Percentiles rank a stretch among this genome's conserved stretches.
Evolutionary conservation across 192 early-diverging fungal species (phyloP).

Genomic region (Backusella parvicylindrica): DNA sequence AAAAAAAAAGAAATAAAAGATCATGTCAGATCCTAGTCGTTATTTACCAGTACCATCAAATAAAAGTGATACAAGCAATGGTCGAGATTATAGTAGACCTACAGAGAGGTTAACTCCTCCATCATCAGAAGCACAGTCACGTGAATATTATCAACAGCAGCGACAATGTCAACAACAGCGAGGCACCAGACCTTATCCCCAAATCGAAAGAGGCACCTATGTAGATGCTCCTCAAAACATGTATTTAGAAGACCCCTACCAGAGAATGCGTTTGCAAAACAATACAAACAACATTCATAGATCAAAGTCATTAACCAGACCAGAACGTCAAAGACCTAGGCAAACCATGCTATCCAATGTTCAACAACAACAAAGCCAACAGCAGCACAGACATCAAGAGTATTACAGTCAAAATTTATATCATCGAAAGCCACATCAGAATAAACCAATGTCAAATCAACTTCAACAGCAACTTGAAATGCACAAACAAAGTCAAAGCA

Average conservation of each 20-base stretch:
- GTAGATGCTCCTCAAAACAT: background rate
- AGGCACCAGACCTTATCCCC: background rate
- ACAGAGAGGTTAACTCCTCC: background rate
- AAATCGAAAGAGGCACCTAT: background rate
- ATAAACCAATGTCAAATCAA: conserved; percentile 9
- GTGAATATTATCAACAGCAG: background rate
- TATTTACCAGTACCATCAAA: background rate
- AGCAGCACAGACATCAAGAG: background rate
- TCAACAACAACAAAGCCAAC: background rate
- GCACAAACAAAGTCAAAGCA: conserved; percentile 9
- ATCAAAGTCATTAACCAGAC: conserved; percentile 34
- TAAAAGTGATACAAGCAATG: background rate
- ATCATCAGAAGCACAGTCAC: background rate
- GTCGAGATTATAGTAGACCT: background rate
- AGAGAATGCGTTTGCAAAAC: background rate
- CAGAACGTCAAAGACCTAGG: conserved; percentile 42
- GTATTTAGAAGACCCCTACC: background rate
- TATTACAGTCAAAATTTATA: background rate
- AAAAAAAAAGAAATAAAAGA: background rate
- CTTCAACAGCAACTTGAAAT: conserved; percentile 16
- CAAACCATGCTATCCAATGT: conserved; percentile 31
- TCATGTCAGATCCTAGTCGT: background rate
- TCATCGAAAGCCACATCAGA: background rate
- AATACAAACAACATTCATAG: background rate
- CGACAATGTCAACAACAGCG: background rate